Evolutionary conservation across 2,329 filamentous ascomycete species (phyloP).

Genomic region (Ascochyta viciae-villosae): DNA sequence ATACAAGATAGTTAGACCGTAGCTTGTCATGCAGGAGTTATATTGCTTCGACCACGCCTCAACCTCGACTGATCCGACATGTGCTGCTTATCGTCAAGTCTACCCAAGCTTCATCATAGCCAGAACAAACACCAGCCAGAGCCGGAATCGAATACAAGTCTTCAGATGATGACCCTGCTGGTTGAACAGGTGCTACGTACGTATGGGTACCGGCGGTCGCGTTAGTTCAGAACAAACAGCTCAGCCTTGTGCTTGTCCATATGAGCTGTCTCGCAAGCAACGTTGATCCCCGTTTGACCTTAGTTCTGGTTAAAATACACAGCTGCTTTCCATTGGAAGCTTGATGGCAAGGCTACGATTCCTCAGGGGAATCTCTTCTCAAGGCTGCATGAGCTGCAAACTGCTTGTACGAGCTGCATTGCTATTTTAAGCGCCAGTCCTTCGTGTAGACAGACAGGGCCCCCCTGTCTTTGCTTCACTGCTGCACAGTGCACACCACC

Average conservation of each 20-base stretch:
- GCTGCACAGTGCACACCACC: conserved; percentile 6
- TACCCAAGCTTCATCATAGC: not conserved
- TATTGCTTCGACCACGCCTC: conserved; percentile 16
- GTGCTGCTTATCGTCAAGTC: conserved; percentile 1
- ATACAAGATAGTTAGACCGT: conserved; percentile 3
- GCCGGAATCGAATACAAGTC: not conserved
- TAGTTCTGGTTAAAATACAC: not conserved
- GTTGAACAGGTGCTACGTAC: not conserved
- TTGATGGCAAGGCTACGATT: not conserved
- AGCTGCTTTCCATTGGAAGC: not conserved
- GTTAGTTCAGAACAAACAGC: conserved; percentile 1
- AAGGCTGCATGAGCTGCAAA: conserved; percentile 1
- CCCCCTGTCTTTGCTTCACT: conserved; percentile 1
- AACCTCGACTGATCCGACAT: not conserved
- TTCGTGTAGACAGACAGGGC: conserved; percentile 14
- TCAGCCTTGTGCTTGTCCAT: conserved; percentile 12
- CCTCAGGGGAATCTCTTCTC: not conserved
- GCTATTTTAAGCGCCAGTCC: conserved; percentile 14
- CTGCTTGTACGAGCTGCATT: not conserved
- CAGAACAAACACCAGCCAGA: not conserved
- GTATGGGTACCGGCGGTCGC: not conserved
- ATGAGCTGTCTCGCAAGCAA: not conserved
- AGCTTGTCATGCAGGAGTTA: conserved; percentile 14
- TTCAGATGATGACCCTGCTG: not conserved
- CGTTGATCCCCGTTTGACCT: not conserved